Evolutionary conservation across 495 filamentous ascomycete species (phyloP), one percentile per base, ranked within the genome.

Genomic region (Podospora tetraspora): DNA sequence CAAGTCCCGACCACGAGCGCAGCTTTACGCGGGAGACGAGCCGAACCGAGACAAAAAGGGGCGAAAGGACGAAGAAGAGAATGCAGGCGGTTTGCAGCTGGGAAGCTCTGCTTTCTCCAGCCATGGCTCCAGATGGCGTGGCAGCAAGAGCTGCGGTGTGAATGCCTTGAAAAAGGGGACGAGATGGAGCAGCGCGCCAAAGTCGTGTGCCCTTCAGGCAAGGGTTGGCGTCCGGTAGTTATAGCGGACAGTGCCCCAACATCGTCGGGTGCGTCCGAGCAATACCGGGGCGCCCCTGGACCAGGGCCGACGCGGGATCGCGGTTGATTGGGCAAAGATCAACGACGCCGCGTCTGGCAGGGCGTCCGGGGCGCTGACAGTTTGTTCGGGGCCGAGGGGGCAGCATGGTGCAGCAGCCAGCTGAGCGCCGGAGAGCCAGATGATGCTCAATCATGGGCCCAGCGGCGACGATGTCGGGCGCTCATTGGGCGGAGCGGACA

Each of bases 1-100:
- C 57, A 7, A 66, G 30, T 8, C 57, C 57, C 12, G 65, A 66
- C 65, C 65, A 66, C 29, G 65, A 56, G 57, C 65, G 60, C 32
- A 66, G 29, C 65, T 66, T 66, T 10, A 66, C 65, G 27, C 65
- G 65, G 43, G 34, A 56, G 25, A 27, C 60, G 27, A 66, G 11
- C 22, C 65, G 65, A 3, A 60, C 13, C 30, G 27, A 58, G 37
- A 66, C 58, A 56, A 66, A 66, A 37, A 66, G 16, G 22, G 65
- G 65, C 27, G 57, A 37, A 29, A 66, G 29, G 34, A 66, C 65
- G 19, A 66, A 66, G 58, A 66, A 66, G 21, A 59, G 30, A 59
- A 66, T 66, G 65, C 65, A 66, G 13, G 65, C 65, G 27, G 65
- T 59, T 21, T 66, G 65, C 27, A 66, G 30, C 57, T 66, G 65